phyloP scores from a whole-genome alignment of 176 grass and related monocot species.

The Elaeis guineensis region DNA sequence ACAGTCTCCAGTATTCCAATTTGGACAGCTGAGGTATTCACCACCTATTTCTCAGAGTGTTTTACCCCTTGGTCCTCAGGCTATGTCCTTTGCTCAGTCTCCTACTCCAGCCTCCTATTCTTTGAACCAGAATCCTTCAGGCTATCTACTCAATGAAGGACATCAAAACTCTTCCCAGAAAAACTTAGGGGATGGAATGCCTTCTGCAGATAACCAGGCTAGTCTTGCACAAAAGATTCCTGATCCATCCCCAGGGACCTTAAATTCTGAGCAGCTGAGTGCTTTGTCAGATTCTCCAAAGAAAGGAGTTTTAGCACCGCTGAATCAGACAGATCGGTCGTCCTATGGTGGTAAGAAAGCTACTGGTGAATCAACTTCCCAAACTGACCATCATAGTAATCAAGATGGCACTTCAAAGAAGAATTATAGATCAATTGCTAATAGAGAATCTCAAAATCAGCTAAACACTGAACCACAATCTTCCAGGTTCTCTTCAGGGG shows the following conservation, averaged over 20 bases:
- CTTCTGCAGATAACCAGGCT: conserved; percentile 27
- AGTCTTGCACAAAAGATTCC: background rate
- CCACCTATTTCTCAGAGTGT: conserved; percentile 38
- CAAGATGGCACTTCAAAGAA: conserved; percentile 25
- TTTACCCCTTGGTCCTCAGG: conserved; percentile 31
- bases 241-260: conserved; percentile 9
- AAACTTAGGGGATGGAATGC: conserved; percentile 24
- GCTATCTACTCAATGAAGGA: conserved; percentile 29
- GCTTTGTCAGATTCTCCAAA: conserved; percentile 25
- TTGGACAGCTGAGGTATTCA: conserved; percentile 84
- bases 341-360: conserved; percentile 13
- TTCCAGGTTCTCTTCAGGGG: conserved; percentile 36
- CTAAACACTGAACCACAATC: conserved; percentile 7
- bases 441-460: conserved; percentile 30
- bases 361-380: conserved; percentile 13
- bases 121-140: conserved; percentile 45
- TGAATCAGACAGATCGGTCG: conserved; percentile 13
- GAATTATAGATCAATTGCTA: conserved; percentile 32
- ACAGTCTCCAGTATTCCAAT: conserved; percentile 65
- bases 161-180: conserved; percentile 23
- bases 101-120: conserved; percentile 29
- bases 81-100: conserved; percentile 25
- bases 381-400: conserved; percentile 27
- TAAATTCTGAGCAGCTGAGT: conserved; percentile 30
- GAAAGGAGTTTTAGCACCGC: conserved; percentile 33